Base-by-base conservation (phyloP, 2,329 filamentous ascomycete genomes). In the Cladosporium oxysporum region DNA sequence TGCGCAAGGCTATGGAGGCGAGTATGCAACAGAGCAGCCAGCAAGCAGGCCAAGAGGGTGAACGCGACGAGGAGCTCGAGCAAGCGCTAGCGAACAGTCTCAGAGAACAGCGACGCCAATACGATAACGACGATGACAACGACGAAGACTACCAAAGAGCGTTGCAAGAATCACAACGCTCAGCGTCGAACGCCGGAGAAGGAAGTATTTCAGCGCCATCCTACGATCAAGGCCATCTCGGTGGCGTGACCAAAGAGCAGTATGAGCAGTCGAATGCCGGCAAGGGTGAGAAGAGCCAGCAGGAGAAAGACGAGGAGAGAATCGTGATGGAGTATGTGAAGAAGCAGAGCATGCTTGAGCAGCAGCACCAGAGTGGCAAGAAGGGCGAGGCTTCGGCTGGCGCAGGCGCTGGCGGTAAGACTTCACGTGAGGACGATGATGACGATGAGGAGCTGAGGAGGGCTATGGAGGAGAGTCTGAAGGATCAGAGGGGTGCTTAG, bases 251-350 rank as follows among this genome's bases (percentile, higher is more conserved):
- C 8, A 69, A 65, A 44, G 68, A 67, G 33, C 67, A 71, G 18
- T 74, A 68, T 37, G 69, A 71, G 33, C 58, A 66, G 31, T 52
- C 57, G 35, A 44, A 16, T 23, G 37, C 64, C 23, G 55, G 58
- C 10, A 62, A 61, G 37, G 66, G 66, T 35, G 57, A 74, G 71
- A 72, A 69, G 66, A 69, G 65, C 5, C 67, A 70, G 71, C 76
- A 75, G 72, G 76, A 77, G 75, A 75, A 62, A 82, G 85, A 29
- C 76, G 90, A 93, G 73, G 90, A 93, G 74, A 86, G 92, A 65
- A 87, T 90, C 66, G 86, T 93, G 10, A 76, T 93, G 74, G 90
- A 92, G 72, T 92, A 91, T 76, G 84, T 92, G 49, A 91, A 90
- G 82, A 90, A 88, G 80, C 90, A 93, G 79, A 92, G 90, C 75